A percentile compares a stretch with the other conserved stretches of the same genome.
Evolutionary conservation across 2,329 filamentous ascomycete species (phyloP).

Genomic region (Westerdykella sp.): DNA sequence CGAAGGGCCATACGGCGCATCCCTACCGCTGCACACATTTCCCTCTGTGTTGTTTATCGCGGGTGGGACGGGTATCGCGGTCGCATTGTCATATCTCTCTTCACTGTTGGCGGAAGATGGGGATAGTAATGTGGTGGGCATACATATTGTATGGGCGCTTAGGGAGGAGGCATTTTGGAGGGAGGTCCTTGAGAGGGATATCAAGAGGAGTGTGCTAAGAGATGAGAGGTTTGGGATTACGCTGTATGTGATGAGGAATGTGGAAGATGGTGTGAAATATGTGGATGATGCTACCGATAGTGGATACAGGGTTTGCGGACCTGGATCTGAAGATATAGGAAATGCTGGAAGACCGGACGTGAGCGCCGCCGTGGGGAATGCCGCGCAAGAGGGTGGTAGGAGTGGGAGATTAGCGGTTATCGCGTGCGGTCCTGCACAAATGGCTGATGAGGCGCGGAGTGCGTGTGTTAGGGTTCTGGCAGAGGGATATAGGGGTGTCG

Average conservation of each 20-base stretch:
- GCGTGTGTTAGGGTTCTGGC: slow-evolving; percentile 34
- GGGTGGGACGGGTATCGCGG: slow-evolving; percentile 33
- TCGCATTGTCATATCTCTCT: slow-evolving; percentile 26
- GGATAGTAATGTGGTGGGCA: slow-evolving; percentile 9
- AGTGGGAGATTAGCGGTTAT: slow-evolving; percentile 32
- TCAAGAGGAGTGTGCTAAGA: slow-evolving; percentile 11
- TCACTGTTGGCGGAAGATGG: slow-evolving; percentile 8
- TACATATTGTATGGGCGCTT: slow-evolving; percentile 32
- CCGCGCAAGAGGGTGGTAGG: slow-evolving; percentile 26
- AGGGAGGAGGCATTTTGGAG: slow-evolving; percentile 26
- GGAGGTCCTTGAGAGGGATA: slow-evolving; percentile 16
- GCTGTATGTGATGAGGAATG: slow-evolving; percentile 23
- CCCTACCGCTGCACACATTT: slow-evolving; percentile 39
- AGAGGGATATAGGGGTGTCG: slow-evolving; percentile 24
- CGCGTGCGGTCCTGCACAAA: slow-evolving; percentile 41
- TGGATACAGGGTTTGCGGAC: slow-evolving; percentile 1
- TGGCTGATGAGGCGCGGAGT: slow-evolving; percentile 43
- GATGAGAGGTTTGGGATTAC: slow-evolving; percentile 23
- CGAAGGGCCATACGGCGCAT: slow-evolving; percentile 47
- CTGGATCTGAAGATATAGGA: slow-evolving; percentile 6
- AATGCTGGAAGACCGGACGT: slow-evolving; percentile 37
- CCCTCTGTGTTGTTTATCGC: slow-evolving; percentile 33
- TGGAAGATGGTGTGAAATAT: slow-evolving; percentile 13
- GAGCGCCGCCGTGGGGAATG: slow-evolving; percentile 24
- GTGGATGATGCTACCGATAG: no score